Evolutionary conservation across 768 basidiomycete species (phyloP).

Genomic region (Auricularia sp.): DNA sequence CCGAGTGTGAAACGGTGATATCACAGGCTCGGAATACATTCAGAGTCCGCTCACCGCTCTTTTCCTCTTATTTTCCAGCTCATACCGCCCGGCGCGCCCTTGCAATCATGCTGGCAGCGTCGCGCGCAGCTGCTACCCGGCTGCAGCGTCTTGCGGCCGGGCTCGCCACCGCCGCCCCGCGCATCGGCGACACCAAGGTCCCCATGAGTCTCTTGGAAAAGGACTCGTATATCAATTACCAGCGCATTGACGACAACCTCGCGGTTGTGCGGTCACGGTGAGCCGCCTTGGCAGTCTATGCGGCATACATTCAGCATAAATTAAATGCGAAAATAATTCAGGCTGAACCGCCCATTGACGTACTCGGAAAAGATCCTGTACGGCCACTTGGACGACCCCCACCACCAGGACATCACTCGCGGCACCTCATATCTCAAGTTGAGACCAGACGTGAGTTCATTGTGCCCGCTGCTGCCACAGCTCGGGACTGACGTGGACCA

Average conservation of each 20-base stretch:
- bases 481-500: not conserved
- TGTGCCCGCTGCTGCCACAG: not conserved
- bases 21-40: no score
- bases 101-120: not conserved
- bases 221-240: slow-evolving; percentile 83
- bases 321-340: slow-evolving; percentile 19
- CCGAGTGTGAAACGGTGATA: no score
- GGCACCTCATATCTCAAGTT: slow-evolving; percentile 95
- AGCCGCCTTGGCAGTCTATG: slow-evolving; percentile 4
- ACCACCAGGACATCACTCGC: slow-evolving; percentile 81
- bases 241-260: slow-evolving; percentile 97
- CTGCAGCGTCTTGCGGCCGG: slow-evolving; percentile 33
- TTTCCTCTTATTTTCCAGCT: no score
- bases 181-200: slow-evolving; percentile 86
- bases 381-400: slow-evolving; percentile 93
- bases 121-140: not conserved
- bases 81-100: not conserved
- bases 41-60: no score
- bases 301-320: not conserved
- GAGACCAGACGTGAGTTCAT: slow-evolving; percentile 78
- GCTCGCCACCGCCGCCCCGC: slow-evolving; percentile 71
- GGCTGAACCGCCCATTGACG: slow-evolving; percentile 83
- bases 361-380: slow-evolving; percentile 96
- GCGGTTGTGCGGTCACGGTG: slow-evolving; percentile 77
- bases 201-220: slow-evolving; percentile 81